Percentiles rank a stretch among this genome's conserved stretches.
Conservation (phyloP, 441 rosid genomes). For the Aleurites moluccanus region DNA sequence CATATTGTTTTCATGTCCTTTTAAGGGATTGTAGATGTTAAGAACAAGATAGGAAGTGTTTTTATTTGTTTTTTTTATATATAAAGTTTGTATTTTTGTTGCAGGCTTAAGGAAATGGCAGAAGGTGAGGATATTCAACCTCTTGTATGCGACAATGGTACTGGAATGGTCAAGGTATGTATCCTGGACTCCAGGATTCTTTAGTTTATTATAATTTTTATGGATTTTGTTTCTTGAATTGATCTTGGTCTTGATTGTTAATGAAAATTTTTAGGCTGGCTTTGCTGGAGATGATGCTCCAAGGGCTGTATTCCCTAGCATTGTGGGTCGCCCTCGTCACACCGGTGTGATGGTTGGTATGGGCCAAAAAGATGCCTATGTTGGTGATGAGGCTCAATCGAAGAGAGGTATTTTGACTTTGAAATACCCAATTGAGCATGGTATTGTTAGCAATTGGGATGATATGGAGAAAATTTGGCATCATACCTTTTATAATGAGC, state of each 20-base stretch:
- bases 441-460: too few species aligned
- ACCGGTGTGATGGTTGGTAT: conserved; percentile 12
- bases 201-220: background rate
- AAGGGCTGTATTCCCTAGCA: conserved; percentile 77
- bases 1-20: background rate
- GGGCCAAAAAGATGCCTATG: too few species aligned
- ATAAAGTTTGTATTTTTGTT: conserved; percentile 12
- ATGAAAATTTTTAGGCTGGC: conserved; percentile 53
- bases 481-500: too few species aligned
- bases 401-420: too few species aligned
- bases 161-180: conserved; percentile 83
- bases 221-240: background rate
- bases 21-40: background rate
- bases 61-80: background rate
- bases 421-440: too few species aligned
- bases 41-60: background rate
- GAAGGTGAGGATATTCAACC: conserved; percentile 71
- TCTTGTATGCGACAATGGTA: conserved; percentile 86
- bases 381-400: too few species aligned
- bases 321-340: conserved; percentile 62
- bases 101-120: conserved; percentile 53
- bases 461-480: too few species aligned
- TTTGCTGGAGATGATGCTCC: conserved; percentile 92
- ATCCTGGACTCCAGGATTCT: background rate
- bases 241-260: background rate